Base-by-base conservation (phyloP, 768 basidiomycete species). In the Nidularia pulvinata region DNA sequence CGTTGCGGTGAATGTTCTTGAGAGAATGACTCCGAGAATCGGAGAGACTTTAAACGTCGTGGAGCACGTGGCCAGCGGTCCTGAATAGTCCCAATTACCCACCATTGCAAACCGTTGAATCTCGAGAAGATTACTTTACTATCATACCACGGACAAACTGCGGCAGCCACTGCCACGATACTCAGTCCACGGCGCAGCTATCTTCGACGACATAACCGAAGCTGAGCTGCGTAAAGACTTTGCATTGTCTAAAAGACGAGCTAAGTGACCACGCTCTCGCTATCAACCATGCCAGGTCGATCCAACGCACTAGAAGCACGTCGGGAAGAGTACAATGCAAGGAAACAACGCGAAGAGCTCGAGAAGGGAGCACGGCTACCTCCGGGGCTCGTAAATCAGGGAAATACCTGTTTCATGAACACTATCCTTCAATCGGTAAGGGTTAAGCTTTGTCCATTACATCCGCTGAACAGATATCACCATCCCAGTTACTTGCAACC, bases 351-450 rank as follows among this genome's bases (percentile, higher is more conserved):
- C 61, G 87, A 90, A 65, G 88, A 89, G 59, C 71, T 74, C 48
- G 88, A 88, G 63, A 74, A 68, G 62, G 67, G 70, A 5, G 85
- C 85, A 0, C 73, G 79, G 42, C 72, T 91, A 7, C 90, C 90
- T 0, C 88, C 90, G 3, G 90, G 90, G 5, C 75, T 93, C 22
- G 63, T 84, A 45, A 93, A 93, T 65, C 88, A 91, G 71, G 88
- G 89, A 43, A 92, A 92, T 66, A 96, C 94, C 0, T 98, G 95
- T 70, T 98, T 95, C 71, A 92, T 95, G 88, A 98, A 96, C 70
- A 94, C 93, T 33, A 92, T 94, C 33, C 74, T 98, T 32, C 95
- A 98, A 66, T 91, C 89, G 37, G 90, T 88, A 71, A 59, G 86
- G 85, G 14, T 14, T 9, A 7, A 9, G n/a, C 30, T 37, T 16